Percentiles rank a stretch among this genome's conserved stretches.
Conservation (phyloP, 2,329 filamentous ascomycete species). For the Arthrobotrys megalospora region DNA sequence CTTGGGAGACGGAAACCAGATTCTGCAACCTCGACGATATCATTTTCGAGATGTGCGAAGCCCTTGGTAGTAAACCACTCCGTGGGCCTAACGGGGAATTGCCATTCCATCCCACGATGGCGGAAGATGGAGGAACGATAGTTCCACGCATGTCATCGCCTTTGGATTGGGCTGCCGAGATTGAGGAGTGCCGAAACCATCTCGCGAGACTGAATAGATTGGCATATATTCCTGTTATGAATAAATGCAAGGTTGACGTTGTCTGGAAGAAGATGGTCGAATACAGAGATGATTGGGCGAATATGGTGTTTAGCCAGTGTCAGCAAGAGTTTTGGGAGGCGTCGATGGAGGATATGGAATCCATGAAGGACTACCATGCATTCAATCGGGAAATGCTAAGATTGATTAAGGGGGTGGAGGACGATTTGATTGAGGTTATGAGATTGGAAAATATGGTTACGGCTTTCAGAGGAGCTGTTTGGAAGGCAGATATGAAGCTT, state of each 20-base stretch:
- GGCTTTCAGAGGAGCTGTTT: conserved; percentile 21
- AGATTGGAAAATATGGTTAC: conserved; percentile 41
- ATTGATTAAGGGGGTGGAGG: conserved; percentile 22
- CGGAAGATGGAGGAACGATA: not conserved
- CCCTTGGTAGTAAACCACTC: conserved; percentile 13
- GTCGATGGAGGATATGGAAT: conserved; percentile 11
- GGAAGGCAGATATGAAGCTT: conserved; percentile 43
- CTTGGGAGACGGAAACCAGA: not conserved
- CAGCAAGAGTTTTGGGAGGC: conserved; percentile 32
- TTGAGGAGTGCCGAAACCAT: conserved; percentile 9
- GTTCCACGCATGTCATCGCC: not conserved
- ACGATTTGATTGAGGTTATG: conserved; percentile 38
- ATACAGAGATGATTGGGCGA: conserved; percentile 46
- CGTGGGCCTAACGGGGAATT: conserved; percentile 3
- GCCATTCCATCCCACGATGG: not conserved
- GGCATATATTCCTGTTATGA: conserved; percentile 38
- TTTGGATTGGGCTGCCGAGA: conserved; percentile 3
- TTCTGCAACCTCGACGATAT: conserved; percentile 36
- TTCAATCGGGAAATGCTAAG: conserved; percentile 48
- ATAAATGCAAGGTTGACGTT: conserved; percentile 34
- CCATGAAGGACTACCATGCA: conserved; percentile 39
- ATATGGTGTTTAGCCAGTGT: conserved; percentile 34
- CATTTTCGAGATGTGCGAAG: conserved; percentile 53
- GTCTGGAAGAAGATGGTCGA: conserved; percentile 35
- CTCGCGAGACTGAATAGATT: conserved; percentile 21